These are phyloP conservation scores for Microdochium bolleyi DNA, from an alignment of 2,329 filamentous ascomycete species.

Conservation along the genomic window DNA sequence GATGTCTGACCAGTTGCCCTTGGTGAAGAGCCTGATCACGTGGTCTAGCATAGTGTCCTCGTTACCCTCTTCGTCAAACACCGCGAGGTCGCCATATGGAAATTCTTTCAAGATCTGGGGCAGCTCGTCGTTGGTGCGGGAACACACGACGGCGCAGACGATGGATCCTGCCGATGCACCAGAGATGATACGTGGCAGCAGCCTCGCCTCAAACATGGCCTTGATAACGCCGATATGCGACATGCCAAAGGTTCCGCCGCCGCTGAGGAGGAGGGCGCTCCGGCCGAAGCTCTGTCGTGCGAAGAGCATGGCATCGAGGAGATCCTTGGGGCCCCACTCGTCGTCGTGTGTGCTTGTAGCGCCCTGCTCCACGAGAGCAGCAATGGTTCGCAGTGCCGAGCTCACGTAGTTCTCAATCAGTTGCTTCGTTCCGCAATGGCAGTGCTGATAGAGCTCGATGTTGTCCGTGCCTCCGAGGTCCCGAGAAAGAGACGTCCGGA, in stretches of 20 bases:
- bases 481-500: constrained; percentile 73
- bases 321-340: constrained; percentile 47
- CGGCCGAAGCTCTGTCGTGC: constrained; percentile 78
- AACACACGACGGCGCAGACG: constrained; percentile 73
- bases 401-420: constrained; percentile 83
- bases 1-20: constrained; percentile 80
- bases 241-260: constrained; percentile 87
- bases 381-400: constrained; percentile 67
- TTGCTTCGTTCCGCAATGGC: constrained; percentile 77
- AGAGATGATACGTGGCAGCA: constrained; percentile 80
- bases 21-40: constrained; percentile 66
- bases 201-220: constrained; percentile 62
- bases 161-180: constrained; percentile 85
- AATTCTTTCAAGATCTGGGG: constrained; percentile 62
- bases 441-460: constrained; percentile 72
- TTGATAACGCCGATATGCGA: constrained; percentile 85
- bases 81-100: constrained; percentile 70
- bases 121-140: constrained; percentile 70
- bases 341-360: constrained; percentile 27
- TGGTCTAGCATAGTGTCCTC: constrained; percentile 60
- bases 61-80: constrained; percentile 60
- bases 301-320: constrained; percentile 62
- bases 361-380: constrained; percentile 58
- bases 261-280: constrained; percentile 74
- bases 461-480: constrained; percentile 84